These are phyloP conservation scores for Argentina anserina DNA, from an alignment of 306 rosid genomes.

Conservation along the genomic window DNA sequence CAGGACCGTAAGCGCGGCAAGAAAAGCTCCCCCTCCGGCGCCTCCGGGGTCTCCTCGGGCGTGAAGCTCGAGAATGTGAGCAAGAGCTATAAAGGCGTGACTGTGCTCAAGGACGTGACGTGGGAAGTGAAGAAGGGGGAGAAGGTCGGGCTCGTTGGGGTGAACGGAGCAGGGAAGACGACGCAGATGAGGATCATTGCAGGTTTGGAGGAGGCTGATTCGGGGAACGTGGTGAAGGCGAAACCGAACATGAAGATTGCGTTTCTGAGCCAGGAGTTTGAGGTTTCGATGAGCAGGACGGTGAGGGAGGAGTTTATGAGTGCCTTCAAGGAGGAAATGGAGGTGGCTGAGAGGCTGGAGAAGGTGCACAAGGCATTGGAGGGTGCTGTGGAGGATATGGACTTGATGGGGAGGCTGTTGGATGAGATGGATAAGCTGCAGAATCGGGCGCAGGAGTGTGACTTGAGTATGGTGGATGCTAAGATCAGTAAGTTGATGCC, in stretches of 20 bases:
- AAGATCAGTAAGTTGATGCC: conserved; percentile 83
- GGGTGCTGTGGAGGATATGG: conserved; percentile 67
- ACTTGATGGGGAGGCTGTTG: conserved; percentile 89
- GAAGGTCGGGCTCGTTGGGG: conserved; percentile 91
- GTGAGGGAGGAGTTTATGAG: conserved; percentile 87
- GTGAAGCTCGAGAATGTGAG: conserved; percentile 70
- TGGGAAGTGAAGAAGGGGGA: conserved; percentile 96
- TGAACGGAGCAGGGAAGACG: conserved; percentile 92
- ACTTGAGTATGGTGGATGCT: conserved; percentile 72
- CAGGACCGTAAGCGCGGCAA: conserved; percentile 35
- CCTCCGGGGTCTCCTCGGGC: conserved; percentile 74
- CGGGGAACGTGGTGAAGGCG: conserved; percentile 72
- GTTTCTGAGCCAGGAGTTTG: conserved; percentile 88
- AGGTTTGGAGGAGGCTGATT: conserved; percentile 81
- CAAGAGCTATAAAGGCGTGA: conserved; percentile 72
- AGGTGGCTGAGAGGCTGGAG: conserved; percentile 64
- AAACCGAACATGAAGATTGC: conserved; percentile 77
- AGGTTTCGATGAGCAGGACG: conserved; percentile 77
- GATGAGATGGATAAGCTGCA: conserved; percentile 94
- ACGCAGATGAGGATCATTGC: conserved; percentile 92
- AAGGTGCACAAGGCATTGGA: conserved; percentile 92
- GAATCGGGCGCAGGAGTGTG: conserved; percentile 62
- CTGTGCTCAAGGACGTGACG: conserved; percentile 66
- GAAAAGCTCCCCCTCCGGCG: conserved; percentile 49
- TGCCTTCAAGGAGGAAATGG: conserved; percentile 95